phyloP scores from a whole-genome alignment of 805 yeast genomes.

The Candida ipomoeae region DNA sequence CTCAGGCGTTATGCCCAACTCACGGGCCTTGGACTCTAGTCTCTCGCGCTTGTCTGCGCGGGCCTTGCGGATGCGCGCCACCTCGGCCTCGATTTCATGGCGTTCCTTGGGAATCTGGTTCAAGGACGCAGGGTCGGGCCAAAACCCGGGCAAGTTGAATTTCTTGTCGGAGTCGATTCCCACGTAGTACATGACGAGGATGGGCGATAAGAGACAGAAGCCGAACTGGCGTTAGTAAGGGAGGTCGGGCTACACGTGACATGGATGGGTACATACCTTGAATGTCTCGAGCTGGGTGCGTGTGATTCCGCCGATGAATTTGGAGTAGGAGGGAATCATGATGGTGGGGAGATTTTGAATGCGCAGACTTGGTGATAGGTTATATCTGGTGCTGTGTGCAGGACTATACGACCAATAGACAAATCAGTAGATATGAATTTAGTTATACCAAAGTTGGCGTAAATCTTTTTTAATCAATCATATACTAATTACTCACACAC shows the following conservation, averaged over 20 bases:
- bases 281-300: slow-evolving; percentile 43
- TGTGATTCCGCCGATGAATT: slow-evolving; percentile 34
- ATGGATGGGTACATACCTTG: slow-evolving; percentile 29
- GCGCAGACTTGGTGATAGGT: not conserved
- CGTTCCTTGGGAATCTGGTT: slow-evolving; percentile 92
- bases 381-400: too few species aligned
- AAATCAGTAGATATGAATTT: too few species aligned
- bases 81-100: slow-evolving; percentile 84
- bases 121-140: slow-evolving; percentile 94
- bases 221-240: slow-evolving; percentile 50
- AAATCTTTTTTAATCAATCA: too few species aligned
- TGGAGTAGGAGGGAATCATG: slow-evolving; percentile 22
- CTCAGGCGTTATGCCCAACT: slow-evolving; percentile 55
- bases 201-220: slow-evolving; percentile 80
- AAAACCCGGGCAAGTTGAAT: slow-evolving; percentile 87
- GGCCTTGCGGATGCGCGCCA: slow-evolving; percentile 80
- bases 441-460: too few species aligned
- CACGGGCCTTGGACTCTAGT: slow-evolving; percentile 66
- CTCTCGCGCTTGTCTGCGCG: slow-evolving; percentile 67
- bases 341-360: not conserved
- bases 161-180: slow-evolving; percentile 88
- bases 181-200: slow-evolving; percentile 87
- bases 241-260: too few species aligned
- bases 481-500: too few species aligned
- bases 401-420: too few species aligned